Conservation (phyloP, 768 basidiomycete species). For the Boletus barrowsii region DNA sequence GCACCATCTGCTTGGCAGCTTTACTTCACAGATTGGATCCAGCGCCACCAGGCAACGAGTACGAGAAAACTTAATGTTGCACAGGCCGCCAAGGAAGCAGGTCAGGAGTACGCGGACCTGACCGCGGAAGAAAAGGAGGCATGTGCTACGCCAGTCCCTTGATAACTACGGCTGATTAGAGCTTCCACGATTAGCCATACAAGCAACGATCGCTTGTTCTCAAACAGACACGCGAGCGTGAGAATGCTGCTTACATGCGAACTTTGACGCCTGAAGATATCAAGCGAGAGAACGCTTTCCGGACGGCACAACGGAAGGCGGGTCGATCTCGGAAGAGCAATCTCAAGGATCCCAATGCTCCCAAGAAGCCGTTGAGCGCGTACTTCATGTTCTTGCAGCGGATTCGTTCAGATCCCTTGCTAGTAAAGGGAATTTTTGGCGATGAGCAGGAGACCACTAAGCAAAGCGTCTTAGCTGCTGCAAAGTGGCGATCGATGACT, state of each 20-base stretch:
- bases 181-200: slow-evolving; percentile 59
- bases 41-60: slow-evolving; percentile 75
- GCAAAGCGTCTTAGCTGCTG: slow-evolving; percentile 90
- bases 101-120: slow-evolving; percentile 81
- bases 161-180: slow-evolving; percentile 21
- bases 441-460: slow-evolving; percentile 92
- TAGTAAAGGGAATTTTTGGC: slow-evolving; percentile 82
- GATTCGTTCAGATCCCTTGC: slow-evolving; percentile 71
- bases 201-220: slow-evolving; percentile 78
- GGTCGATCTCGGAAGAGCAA: slow-evolving; percentile 92
- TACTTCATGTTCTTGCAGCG: slow-evolving; percentile 95
- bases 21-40: slow-evolving; percentile 95
- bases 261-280: slow-evolving; percentile 91
- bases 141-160: slow-evolving; percentile 28
- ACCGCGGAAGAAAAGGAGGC: slow-evolving; percentile 83
- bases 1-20: slow-evolving; percentile 96
- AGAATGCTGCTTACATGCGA: slow-evolving; percentile 80
- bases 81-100: slow-evolving; percentile 92
- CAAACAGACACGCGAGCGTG: slow-evolving; percentile 83
- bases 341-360: slow-evolving; percentile 95
- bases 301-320: slow-evolving; percentile 88
- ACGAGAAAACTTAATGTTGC: slow-evolving; percentile 91
- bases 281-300: slow-evolving; percentile 88
- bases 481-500: slow-evolving; percentile 90
- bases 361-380: slow-evolving; percentile 91